Evolutionary conservation across 129 eudicot species (phyloP).

Genomic region (Smallanthus sonchifolius): DNA sequence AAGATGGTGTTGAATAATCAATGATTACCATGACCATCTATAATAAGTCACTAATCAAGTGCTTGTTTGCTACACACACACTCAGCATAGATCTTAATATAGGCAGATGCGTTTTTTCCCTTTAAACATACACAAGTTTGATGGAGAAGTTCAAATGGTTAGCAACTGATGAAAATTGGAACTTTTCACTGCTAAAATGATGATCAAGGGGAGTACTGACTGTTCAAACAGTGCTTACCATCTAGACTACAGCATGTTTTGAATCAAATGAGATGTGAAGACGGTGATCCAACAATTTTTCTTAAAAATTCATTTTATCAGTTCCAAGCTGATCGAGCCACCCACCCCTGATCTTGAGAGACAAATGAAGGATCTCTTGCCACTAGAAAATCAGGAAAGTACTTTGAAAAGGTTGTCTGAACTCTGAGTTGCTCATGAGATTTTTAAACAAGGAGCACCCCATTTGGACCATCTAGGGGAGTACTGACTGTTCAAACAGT

Average conservation of each 20-base stretch:
- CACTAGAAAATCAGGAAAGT: conserved; percentile 70
- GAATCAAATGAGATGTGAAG: conserved; percentile 35
- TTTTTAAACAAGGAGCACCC: conserved; percentile 68
- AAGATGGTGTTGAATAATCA: background rate
- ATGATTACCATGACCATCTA: too few species aligned
- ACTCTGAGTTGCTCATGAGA: conserved; percentile 74
- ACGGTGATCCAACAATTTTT: conserved; percentile 79
- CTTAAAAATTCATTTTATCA: conserved; percentile 84
- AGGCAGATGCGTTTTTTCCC: background rate
- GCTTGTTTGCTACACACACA: background rate
- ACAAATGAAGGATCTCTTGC: conserved; percentile 65
- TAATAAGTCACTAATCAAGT: background rate
- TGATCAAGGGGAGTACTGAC: background rate
- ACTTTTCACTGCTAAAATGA: background rate
- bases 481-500: background rate
- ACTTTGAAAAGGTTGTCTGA: conserved; percentile 78
- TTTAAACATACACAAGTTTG: background rate
- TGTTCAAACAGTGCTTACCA: background rate
- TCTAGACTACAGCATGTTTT: background rate
- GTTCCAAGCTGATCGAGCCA: conserved; percentile 79
- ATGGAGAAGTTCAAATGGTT: background rate
- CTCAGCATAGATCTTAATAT: background rate
- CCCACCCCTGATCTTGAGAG: conserved; percentile 81
- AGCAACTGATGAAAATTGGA: background rate
- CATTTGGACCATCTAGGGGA: conserved; percentile 51